Evolutionary conservation across 129 eudicot genomes (phyloP), one percentile per base, ranked within the genome.

Genomic region (Silybum marianum): DNA sequence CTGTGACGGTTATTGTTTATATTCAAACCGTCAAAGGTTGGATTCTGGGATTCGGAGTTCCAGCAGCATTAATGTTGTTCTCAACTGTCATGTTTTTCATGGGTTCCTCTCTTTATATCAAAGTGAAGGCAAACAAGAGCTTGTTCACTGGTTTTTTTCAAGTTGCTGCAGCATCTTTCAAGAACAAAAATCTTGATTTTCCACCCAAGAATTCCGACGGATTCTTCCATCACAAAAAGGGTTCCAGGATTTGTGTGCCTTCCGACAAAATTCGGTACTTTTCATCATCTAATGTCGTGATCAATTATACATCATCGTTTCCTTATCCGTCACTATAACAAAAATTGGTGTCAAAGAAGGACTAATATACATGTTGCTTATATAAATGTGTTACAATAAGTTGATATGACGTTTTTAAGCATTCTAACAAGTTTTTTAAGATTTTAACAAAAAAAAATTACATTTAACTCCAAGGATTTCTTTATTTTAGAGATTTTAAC

Each of bases 31-130:
- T 44, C 14, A 68, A 28, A 4, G 96, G 96, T 18, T 93, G 98
- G 98, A 72, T 82, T 72, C 72, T 90, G 23, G 98, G 98, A 14
- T 90, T 89, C 71, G 98, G 98, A 72, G 76, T 93, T 26, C 92
- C 96, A 7, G 98, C 76, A 3, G 90, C 80, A 32, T 84, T 86
- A 9, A 87, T 93, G 92, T 67, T 93, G 1, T 58, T 85, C 69
- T 87, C 98, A 11, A 39, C 92, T 1, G 22, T 86, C 54, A 67
- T 88, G 73, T 90, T 93, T 80, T 87, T 93, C 42, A 21, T 86
- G 36, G 98, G 93, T 16, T 84, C 92, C 14, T 82, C 80, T 60
- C 86, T 89, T 19, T 93, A 89, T 79, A 40, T 90, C 44, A 93
- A 87, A 81, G 78, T 83, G 69, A 85, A 81, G 80, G 86, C 90